Evolutionary conservation across 768 basidiomycete genomes (phyloP), one percentile per base, ranked within the genome.

Genomic region (Pholiota conissans): DNA sequence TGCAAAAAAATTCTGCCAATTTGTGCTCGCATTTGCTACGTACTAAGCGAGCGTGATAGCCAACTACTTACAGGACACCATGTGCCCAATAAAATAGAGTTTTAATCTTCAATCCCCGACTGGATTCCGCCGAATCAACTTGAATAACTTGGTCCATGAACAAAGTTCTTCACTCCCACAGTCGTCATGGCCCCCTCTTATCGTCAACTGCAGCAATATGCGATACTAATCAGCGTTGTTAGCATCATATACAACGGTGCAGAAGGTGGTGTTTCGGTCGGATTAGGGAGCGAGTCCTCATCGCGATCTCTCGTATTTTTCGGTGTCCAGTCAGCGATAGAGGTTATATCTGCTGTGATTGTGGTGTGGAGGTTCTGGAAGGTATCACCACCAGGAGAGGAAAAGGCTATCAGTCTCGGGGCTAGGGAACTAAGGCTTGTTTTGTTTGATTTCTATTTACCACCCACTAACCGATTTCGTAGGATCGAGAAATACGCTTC

Each of bases 221-320:
- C 76, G 30, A 53, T 80, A 18, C 70, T 67, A 3, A 69, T 81
- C 52, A 80, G 78, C 65, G 63, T 80, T 54, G 32, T 71, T 48
- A 77, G 76, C 61, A 59, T 80, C 28, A 42, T 80, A 5, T 73
- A 74, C 60, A 69, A 70, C 45, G 65, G 65, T 13, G 65, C 67
- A 22, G 66, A 81, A 55, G 79, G 79, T 8, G 72, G 68, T 1
- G 47, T 81, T 14, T 80, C 79, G 6, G 69, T 81, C 32, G 65
- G 74, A 18, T 76, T 81, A 49, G 79, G 80, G 0, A 69, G 73
- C 51, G 79, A 79, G 29, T 74, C 78, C 10, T 70, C 72, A 3
- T 81, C 79, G 0, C 71, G 67, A 4, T 72, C 80, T 6, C 73
- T 81, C 37, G 67, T 81, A 26, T 81, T 81, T 66, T 81, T 77